These are phyloP conservation scores for Oryza glumipatula DNA, from an alignment of 176 grass and related monocot genomes.

Conservation along the genomic window DNA sequence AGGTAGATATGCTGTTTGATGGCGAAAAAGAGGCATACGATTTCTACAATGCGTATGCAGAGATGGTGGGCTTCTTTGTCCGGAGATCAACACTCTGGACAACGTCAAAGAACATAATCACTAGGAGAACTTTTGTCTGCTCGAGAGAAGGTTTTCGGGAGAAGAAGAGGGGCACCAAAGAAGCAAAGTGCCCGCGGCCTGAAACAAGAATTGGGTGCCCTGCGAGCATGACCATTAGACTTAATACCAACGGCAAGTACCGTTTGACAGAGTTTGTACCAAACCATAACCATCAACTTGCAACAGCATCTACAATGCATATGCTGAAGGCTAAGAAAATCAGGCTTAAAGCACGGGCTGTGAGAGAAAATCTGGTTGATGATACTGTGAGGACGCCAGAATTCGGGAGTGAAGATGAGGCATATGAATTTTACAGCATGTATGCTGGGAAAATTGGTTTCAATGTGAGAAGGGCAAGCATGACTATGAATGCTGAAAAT, in stretches of 20 bases:
- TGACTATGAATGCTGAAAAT: conserved; percentile 79
- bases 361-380: conserved; percentile 80
- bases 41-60: conserved; percentile 83
- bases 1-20: conserved; percentile 78
- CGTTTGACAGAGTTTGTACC: conserved; percentile 83
- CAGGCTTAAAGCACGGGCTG: conserved; percentile 73
- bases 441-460: conserved; percentile 89
- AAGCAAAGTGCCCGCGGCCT: conserved; percentile 81
- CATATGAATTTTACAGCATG: conserved; percentile 94
- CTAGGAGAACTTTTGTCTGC: conserved; percentile 88
- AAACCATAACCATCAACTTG: conserved; percentile 77
- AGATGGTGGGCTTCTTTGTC: conserved; percentile 87
- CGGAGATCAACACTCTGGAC: conserved; percentile 93
- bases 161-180: conserved; percentile 91
- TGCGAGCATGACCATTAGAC: conserved; percentile 83
- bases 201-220: conserved; percentile 90
- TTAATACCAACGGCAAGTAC: conserved; percentile 89
- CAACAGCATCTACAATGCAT: conserved; percentile 69
- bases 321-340: conserved; percentile 81
- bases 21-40: conserved; percentile 79
- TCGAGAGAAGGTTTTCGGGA: conserved; percentile 91
- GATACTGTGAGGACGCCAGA: conserved; percentile 73
- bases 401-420: conserved; percentile 87
- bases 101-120: conserved; percentile 93
- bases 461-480: conserved; percentile 80